Evolutionary conservation across 192 early-diverging fungal species (phyloP), one percentile per base, ranked within the genome.

Genomic region (Coemansia asiatica): DNA sequence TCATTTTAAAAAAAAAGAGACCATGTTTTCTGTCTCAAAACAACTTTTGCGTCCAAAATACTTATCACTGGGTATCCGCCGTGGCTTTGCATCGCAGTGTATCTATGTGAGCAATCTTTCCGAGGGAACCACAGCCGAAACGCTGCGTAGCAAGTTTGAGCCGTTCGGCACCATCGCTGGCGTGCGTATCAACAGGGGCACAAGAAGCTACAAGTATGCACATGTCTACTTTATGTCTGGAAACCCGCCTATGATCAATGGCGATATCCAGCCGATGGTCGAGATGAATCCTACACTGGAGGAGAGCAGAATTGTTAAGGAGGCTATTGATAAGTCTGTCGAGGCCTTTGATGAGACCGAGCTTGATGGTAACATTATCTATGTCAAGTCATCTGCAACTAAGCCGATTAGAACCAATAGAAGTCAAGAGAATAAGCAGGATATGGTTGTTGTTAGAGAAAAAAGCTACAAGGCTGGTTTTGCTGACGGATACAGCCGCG

Each of bases 141-240:
- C 50, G 47, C 46, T 82, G 31, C 56, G 56, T 6, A 57, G 61
- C n/a, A 28, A 61, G 21, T 76, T 82, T 56, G 64, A 49, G 7
- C 26, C 61, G 49, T 82, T 55, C 36, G 79, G 79, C 26, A 53
- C 56, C 23, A 63, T 82, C 13, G 49, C 33, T 3, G 67, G 63
- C 13, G 47, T 76, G 12, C 60, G 70, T 5, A 38, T 76, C 31
- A 65, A 62, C 51, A 29, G 18, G 19, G 44, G 56, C 61, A n/a
- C 21, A 15, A 53, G 13, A 1, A 46, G 23, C 23, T 59, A 61
- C 65, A 54, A 25, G 51, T 76, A 70, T 44, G 74, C 64, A 8
- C 79, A 82, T 38, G 27, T 81, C 1, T 76, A 81, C 70, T 81
- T 54, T 67, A 61, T 64, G 9, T 46, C 61, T 0, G 79, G 79